Base-by-base conservation (phyloP, 257 asterid species). In the Lithospermum erythrorhizon region DNA sequence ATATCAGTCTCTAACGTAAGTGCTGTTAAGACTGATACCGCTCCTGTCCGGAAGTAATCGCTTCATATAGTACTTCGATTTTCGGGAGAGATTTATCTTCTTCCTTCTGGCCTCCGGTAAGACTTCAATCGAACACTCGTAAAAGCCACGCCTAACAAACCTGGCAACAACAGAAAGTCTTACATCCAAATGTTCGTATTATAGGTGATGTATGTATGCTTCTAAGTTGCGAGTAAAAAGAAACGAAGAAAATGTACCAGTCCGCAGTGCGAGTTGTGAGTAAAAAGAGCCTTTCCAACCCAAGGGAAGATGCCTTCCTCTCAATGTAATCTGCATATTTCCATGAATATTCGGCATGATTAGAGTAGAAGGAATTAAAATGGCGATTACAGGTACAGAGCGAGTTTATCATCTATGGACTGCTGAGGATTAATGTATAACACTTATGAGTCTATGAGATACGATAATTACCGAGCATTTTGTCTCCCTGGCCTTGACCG, bases 401-500 rank as follows among this genome's bases (percentile, higher is more conserved):
- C 35, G 8, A 19, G 45, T 24, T 21, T 53, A 53, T 27, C 20
- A 60, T 57, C 20, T 27, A n/a, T 14, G 3, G 24, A 55, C 32
- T 17, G 56, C 8, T 23, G 61, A 27, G 57, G n/a, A 21, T 9
- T 53, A 57, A 68, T 60, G n/a, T 11, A 53, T 65, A 32, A 21
- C 56, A 19, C 3, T n/a, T n/a, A n/a, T n/a, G n/a, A n/a, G n/a
- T n/a, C n/a, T 30, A 19, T 27, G 48, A 61, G 54, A 54, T 24
- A 61, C 6, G 22, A 20, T 23, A 63, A 47, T 63, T 86, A 93
- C 99, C 99, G 11, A 93, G 99, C 70, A 93, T 78, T 74, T 84
- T 93, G 78, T 89, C 97, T 68, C 99, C 99, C 59, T 83, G 99
- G 61, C 99, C 99, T 73, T 89, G 90, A 48, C 97, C 96, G 22